Evolutionary conservation across 1,139 yeast genomes (phyloP).

Genomic region (Magnusiomyces clavatus): DNA sequence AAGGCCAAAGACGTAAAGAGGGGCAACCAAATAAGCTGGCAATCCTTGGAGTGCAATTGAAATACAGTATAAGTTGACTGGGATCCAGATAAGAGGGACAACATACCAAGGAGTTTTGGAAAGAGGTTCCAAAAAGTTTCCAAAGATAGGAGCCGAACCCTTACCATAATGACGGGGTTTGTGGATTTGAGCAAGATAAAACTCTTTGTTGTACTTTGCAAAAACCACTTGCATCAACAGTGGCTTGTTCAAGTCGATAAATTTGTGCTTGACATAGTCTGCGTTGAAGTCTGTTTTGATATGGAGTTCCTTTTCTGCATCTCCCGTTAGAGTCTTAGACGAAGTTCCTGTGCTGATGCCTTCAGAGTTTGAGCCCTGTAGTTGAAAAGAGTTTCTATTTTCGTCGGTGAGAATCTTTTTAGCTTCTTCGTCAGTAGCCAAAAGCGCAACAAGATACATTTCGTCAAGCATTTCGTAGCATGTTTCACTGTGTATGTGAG

Average conservation of each 20-base stretch:
- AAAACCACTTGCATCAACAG: constrained; percentile 69
- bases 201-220: constrained; percentile 71
- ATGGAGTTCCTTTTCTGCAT: constrained; percentile 56
- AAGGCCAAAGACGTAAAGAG: constrained; percentile 52
- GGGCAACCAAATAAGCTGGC: constrained; percentile 26
- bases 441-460: constrained; percentile 50
- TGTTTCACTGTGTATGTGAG: constrained; percentile 75
- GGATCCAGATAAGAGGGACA: constrained; percentile 85
- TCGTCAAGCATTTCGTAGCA: constrained; percentile 89
- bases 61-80: constrained; percentile 54
- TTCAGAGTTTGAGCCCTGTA: not conserved
- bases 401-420: constrained; percentile 39
- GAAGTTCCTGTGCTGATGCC: not conserved
- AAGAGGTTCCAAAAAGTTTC: constrained; percentile 64
- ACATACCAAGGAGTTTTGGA: constrained; percentile 72
- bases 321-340: constrained; percentile 11
- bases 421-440: constrained; percentile 59
- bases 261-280: constrained; percentile 72
- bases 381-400: constrained; percentile 23
- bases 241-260: constrained; percentile 78
- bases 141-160: constrained; percentile 86
- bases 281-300: constrained; percentile 69
- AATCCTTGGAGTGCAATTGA: constrained; percentile 31
- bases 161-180: constrained; percentile 90
- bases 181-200: constrained; percentile 92